Percentiles rank a stretch among this genome's conserved stretches.
Conservation (phyloP, 2,329 filamentous ascomycete genomes). For the Aspergillus puulaauensis region DNA sequence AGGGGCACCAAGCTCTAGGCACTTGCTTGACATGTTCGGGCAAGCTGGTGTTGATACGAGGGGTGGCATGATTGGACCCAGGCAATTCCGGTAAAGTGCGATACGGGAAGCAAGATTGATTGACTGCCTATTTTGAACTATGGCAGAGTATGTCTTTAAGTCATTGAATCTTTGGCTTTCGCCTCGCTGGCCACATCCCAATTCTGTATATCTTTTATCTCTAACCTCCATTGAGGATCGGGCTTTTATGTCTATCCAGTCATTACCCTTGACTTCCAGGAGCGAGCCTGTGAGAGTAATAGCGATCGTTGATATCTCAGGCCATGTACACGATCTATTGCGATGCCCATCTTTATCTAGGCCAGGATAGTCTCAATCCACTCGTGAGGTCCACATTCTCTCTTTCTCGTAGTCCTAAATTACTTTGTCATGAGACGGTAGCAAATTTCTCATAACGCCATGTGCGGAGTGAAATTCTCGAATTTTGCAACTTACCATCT, state of each 20-base stretch:
- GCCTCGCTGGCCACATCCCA: background rate
- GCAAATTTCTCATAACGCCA: background rate
- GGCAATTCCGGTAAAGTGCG: conserved; percentile 32
- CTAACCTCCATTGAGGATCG: background rate
- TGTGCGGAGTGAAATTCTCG: background rate
- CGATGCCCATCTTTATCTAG: conserved; percentile 11
- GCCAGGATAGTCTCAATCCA: conserved; percentile 21
- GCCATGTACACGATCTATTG: conserved; percentile 12
- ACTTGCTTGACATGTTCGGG: conserved; percentile 46
- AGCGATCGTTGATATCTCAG: conserved; percentile 16
- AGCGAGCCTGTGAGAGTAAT: conserved; percentile 12
- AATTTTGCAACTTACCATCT: background rate
- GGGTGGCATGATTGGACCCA: conserved; percentile 38
- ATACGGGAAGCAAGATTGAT: too few relatives aligned
- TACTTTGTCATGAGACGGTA: background rate
- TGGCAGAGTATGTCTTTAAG: background rate
- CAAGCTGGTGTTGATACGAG: conserved; percentile 35
- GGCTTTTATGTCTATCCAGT: background rate
- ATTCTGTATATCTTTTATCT: conserved; percentile 6
- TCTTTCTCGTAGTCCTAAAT: background rate
- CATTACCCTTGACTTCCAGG: background rate
- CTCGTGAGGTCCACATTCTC: conserved; percentile 5
- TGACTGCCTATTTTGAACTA: background rate
- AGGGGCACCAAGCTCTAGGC: conserved; percentile 38
- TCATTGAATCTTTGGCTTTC: background rate